Conservation (phyloP, 2,329 filamentous ascomycete genomes). For the Ceratocystis diversiconidia region DNA sequence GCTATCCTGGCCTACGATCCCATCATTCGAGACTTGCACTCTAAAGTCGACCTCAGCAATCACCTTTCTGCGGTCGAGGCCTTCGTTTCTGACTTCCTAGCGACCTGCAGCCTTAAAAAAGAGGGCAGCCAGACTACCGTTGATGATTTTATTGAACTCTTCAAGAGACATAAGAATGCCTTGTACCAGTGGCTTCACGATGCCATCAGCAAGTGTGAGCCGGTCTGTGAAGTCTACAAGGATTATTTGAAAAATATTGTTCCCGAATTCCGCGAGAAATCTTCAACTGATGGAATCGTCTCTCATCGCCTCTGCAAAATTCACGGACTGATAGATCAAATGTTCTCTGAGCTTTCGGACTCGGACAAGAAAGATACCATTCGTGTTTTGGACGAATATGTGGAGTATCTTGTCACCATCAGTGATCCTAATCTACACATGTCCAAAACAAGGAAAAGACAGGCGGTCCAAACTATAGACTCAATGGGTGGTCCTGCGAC, state of each 20-base stretch:
- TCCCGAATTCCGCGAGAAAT: slow-evolving; percentile 11
- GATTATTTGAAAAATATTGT: slow-evolving; percentile 14
- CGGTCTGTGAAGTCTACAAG: slow-evolving; percentile 11
- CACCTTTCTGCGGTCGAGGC: slow-evolving; percentile 52
- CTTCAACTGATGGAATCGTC: neutral
- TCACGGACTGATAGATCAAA: slow-evolving; percentile 8
- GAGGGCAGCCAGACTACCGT: slow-evolving; percentile 40
- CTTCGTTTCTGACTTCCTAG: slow-evolving; percentile 58
- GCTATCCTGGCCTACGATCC: slow-evolving; percentile 56
- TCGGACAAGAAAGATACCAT: slow-evolving; percentile 4
- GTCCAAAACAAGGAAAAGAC: slow-evolving; percentile 1
- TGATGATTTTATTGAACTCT: slow-evolving; percentile 55
- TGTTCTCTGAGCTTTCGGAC: slow-evolving; percentile 1
- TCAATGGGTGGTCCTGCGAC: slow-evolving; percentile 16
- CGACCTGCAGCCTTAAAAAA: slow-evolving; percentile 20
- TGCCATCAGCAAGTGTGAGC: slow-evolving; percentile 25
- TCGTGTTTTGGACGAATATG: slow-evolving; percentile 10
- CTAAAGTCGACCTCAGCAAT: slow-evolving; percentile 54
- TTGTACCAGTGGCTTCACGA: slow-evolving; percentile 60
- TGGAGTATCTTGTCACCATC: slow-evolving; percentile 15
- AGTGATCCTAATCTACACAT: slow-evolving; percentile 13
- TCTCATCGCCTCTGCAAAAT: slow-evolving; percentile 6
- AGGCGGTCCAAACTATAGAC: slow-evolving; percentile 8
- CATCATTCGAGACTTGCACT: slow-evolving; percentile 57
- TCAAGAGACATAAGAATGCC: slow-evolving; percentile 48